Base-by-base conservation (phyloP, 176 grass and related monocot species). In the Leersia perrieri region DNA sequence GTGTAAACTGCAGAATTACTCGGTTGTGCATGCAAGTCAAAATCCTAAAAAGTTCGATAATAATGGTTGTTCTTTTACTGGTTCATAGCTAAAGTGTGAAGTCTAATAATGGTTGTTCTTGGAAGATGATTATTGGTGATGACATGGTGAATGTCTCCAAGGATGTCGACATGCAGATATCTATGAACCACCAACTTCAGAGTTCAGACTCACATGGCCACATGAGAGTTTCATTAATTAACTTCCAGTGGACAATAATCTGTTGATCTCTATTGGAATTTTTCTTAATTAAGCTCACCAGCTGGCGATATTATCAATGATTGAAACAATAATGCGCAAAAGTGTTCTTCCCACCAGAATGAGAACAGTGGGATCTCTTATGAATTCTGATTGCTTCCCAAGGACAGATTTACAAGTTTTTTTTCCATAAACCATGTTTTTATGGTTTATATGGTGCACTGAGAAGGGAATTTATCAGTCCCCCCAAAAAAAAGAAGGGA, bases 81-180 rank as follows among this genome's bases (percentile, higher is more conserved):
- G 55, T 82, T 53, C 44, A n/a, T 44, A 63, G 36, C 38, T 58
- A 58, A 11, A 58, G 7, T 18, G 33, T 22, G 3, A 64, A 58
- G 28, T 11, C 18, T 18, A 38, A 47, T 39, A 15, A 14, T 39
- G 38, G 67, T 38, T 61, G 5, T 34, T 33, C 16, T n/a, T 45
- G 62, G 9, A 28, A 33, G 18, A 12, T 47, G 11, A 49, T 58
- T 35, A 83, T 83, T 62, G 61, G 58, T 15, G 68, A 55, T 79
- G 68, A 84, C 68, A 67, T 33, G 86, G 61, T 83, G 44, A 14
- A 44, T 60, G 34, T 73, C 73, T 13, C 74, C 66, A 29, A 60
- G 13, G 73, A 83, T 78, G 74, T 20, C 79, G 74, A 67, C 80
- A 67, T 44, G 2, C 27, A 78, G 33, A n/a, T n/a, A 12, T 9